A percentile compares a stretch with the other conserved stretches of the same genome.
phyloP scores from a whole-genome alignment of 2,329 filamentous ascomycete genomes.

The Epichloe scottii region DNA sequence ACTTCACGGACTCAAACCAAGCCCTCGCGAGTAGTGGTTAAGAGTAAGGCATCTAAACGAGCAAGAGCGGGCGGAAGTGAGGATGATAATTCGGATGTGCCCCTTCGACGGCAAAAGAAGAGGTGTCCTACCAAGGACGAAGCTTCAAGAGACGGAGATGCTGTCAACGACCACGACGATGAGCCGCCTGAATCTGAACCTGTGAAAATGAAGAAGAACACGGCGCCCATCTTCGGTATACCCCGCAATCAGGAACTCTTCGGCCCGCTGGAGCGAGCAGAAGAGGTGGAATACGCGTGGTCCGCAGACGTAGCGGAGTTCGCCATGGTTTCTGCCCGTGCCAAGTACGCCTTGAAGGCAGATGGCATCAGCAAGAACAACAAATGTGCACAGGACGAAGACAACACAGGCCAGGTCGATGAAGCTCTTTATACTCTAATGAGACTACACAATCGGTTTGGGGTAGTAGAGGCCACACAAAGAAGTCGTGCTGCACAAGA shows the following conservation, averaged over 20 bases:
- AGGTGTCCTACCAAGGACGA: background rate
- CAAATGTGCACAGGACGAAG: background rate
- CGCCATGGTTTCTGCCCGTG: constrained; percentile 10
- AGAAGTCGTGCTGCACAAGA: constrained; percentile 9
- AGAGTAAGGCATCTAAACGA: background rate
- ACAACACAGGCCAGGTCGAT: background rate
- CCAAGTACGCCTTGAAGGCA: constrained; percentile 12
- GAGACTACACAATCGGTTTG: constrained; percentile 8
- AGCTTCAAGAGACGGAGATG: background rate
- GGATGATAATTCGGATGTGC: background rate
- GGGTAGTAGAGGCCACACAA: constrained; percentile 6
- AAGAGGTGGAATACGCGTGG: constrained; percentile 12
- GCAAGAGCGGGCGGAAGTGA: background rate
- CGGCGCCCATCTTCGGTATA: constrained; percentile 13
- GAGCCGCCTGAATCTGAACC: background rate
- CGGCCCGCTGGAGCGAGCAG: constrained; percentile 3
- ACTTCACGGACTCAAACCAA: background rate
- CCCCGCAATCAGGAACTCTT: constrained; percentile 7
- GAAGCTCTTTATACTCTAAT: constrained; percentile 5
- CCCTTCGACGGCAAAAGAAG: background rate
- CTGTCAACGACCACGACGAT: background rate
- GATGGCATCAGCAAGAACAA: constrained; percentile 7
- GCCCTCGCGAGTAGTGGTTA: no score
- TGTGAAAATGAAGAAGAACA: constrained; percentile 6
- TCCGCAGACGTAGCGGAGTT: constrained; percentile 13